These are phyloP conservation scores for Arthrobotrys pseudoclavata DNA, from an alignment of 2,329 filamentous ascomycete species.

Conservation along the genomic window DNA sequence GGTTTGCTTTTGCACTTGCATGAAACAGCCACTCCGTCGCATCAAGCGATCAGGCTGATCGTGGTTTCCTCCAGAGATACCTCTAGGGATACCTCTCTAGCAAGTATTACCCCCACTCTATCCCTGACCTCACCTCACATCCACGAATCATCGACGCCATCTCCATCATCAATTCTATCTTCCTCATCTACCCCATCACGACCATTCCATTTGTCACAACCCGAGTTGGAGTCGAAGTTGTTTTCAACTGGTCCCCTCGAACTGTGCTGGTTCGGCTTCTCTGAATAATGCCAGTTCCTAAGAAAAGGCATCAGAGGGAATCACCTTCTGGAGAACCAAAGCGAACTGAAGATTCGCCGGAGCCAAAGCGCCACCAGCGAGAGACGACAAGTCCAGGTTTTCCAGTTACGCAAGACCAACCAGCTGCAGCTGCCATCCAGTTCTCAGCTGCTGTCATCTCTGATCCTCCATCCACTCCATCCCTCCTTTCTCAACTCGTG, in stretches of 20 bases:
- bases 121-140: too few relatives aligned
- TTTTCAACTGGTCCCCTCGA: not conserved
- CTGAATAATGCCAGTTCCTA: conserved; percentile 41
- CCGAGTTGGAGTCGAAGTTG: not conserved
- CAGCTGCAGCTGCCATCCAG: not conserved
- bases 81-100: not conserved
- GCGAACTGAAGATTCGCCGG: conserved; percentile 23
- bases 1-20: not conserved
- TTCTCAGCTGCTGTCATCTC: not conserved
- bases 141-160: not conserved
- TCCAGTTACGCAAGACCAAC: conserved; percentile 4
- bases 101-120: not conserved
- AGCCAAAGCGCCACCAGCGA: conserved; percentile 44
- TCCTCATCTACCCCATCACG: not conserved
- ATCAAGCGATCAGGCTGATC: conserved; percentile 37
- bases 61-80: not conserved
- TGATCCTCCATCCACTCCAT: not conserved
- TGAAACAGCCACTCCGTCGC: not conserved
- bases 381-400: not conserved
- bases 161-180: not conserved
- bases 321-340: conserved; percentile 15
- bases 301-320: conserved; percentile 50
- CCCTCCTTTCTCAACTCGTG: not conserved
- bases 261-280: conserved; percentile 14
- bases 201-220: not conserved